Base-by-base conservation (phyloP, 257 asterid species). In the Nicotiana otophora region DNA sequence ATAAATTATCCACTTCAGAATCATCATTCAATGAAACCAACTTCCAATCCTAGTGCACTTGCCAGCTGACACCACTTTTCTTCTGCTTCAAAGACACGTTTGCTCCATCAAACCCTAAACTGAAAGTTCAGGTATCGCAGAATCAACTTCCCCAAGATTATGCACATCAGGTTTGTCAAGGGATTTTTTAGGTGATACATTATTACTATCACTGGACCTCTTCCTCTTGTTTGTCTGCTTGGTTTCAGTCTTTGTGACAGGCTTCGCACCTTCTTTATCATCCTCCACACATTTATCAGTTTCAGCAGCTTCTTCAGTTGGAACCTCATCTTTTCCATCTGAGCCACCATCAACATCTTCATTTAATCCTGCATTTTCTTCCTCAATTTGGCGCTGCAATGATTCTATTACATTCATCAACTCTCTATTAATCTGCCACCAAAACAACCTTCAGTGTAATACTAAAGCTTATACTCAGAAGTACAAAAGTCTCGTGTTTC, bases 401-500 rank as follows among this genome's bases (percentile, higher is more conserved):
- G 92, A 87, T 77, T 92, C 97, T 26, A 95, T 91, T 54, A 92
- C 90, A 66, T 84, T 85, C 96, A 90, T 91, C 88, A 95, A 65
- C 91, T 92, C 99, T 86, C 97, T 87, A 86, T 95, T 95, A 11
- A 94, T 94, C 98, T 94, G 97, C 61, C 62, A 83, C 79, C 68
- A 53, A 60, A 79, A 33, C 83, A 75, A 17, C 36, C 42, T 62
- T 26, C 19, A 0, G 1, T 9, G 36, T 76, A 11, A 85, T 81
- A 64, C 31, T 58, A 76, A 53, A 16, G 10, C 17, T 53, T 54
- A 77, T 26, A 75, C 63, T 75, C 63, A 14, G 15, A 72, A 4
- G 51, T 72, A 72, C 14, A 9, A 3, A 20, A 72, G 61, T 19
- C 63, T 15, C 15, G 23, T 14, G 23, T 58, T 74, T 23, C 16